Base-by-base conservation (phyloP, 225 moss, liverwort and hornwort genomes). In the Sphagnum contortum region DNA sequence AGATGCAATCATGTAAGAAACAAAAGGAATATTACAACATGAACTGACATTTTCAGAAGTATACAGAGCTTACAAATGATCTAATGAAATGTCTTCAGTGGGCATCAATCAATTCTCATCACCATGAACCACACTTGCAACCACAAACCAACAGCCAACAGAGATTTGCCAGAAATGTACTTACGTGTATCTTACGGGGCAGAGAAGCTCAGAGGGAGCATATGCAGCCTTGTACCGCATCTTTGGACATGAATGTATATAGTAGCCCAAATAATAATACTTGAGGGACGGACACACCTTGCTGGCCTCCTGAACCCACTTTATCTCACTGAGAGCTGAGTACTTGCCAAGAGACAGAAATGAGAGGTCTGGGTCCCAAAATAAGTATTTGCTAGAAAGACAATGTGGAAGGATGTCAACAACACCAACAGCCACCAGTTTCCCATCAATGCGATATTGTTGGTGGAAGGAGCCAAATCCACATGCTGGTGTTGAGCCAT, bases 391-490 rank as follows among this genome's bases (percentile, higher is more conserved):
- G 87, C 98, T 99, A 49, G 98, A 99, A 58, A 99, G 86, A 71
- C 93, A 99, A 64, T 74, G 54, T 66, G 98, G 98, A 8, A 99
- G 71, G 63, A 99, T 86, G 61, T 99, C 98, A 59, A 99, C 79
- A 48, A 99, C 98, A 57, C 98, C 98, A 12, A 99, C 98, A 63
- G 98, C 98, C 65, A 99, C 84, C 48, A 99, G 70, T 73, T 77
- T 83, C 54, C 93, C 98, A 71, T 89, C 80, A 48, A 99, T 76
- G 61, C 74, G 74, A 70, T 99, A 99, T 65, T 93, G 98, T 71
- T 99, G 98, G 73, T 99, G 98, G 69, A 99, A 99, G 45, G 98
- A 99, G 72, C 98, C 98, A 65, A 93, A 89, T 57, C 98, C 98
- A 81, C 89, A 91, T 50, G 73, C 61, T 62, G 98, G 91, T 45